phyloP scores from a whole-genome alignment of 2,329 filamentous ascomycete species.

The Paraphaeosphaeria minitans region DNA sequence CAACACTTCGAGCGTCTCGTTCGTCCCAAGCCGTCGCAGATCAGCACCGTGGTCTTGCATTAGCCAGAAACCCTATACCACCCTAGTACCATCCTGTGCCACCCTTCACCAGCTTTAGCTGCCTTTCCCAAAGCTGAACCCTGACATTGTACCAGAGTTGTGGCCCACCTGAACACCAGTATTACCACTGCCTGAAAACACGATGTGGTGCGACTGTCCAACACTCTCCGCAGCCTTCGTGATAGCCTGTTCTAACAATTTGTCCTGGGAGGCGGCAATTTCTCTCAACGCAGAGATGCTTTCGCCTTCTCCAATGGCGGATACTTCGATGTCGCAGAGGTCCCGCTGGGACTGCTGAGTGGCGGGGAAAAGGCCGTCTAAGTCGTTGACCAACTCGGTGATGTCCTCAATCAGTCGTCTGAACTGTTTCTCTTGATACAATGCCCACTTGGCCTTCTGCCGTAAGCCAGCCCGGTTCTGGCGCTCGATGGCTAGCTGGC shows the following conservation, averaged over 20 bases:
- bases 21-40: no score
- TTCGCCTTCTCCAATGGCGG: slow-evolving; percentile 1
- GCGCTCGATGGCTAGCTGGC: slow-evolving; percentile 28
- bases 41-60: no score
- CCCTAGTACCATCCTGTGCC: no score
- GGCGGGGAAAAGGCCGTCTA: slow-evolving; percentile 37
- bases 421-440: slow-evolving; percentile 39
- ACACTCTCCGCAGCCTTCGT: neutral
- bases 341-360: slow-evolving; percentile 14
- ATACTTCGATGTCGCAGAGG: slow-evolving; percentile 3
- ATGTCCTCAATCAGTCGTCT: slow-evolving; percentile 37
- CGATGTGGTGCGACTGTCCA: neutral
- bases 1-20: no score
- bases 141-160: neutral
- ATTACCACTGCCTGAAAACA: neutral
- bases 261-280: slow-evolving; percentile 16
- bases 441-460: slow-evolving; percentile 34
- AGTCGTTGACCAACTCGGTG: slow-evolving; percentile 28
- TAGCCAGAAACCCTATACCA: no score
- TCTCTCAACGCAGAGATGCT: slow-evolving; percentile 16
- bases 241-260: neutral
- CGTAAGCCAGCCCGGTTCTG: slow-evolving; percentile 26
- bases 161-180: neutral
- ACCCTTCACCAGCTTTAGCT: neutral
- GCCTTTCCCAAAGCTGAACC: neutral